phyloP scores from a whole-genome alignment of 148 eudicot genomes.

The Heliamphora exappendiculata region DNA sequence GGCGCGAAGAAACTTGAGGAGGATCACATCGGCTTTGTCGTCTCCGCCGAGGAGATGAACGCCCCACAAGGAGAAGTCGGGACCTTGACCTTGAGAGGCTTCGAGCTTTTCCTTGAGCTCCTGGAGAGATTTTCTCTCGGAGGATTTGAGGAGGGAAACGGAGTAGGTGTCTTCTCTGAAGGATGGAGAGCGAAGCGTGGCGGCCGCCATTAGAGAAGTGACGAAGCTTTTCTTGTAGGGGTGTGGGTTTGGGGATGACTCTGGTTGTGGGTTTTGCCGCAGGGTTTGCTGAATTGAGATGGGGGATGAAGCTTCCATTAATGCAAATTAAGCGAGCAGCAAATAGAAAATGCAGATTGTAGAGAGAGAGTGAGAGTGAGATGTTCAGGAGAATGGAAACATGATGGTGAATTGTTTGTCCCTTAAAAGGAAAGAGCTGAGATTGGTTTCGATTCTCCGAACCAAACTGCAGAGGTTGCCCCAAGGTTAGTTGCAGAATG shows the following conservation, averaged over 20 bases:
- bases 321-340: slow-evolving; percentile 1
- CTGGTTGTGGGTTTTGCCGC: too few species aligned
- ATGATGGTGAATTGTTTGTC: too few species aligned
- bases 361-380: neutral
- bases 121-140: slow-evolving; percentile 54
- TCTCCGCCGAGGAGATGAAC: slow-evolving; percentile 33
- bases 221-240: slow-evolving; percentile 38
- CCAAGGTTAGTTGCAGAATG: too few species aligned
- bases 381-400: too few species aligned
- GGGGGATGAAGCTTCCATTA: slow-evolving; percentile 43
- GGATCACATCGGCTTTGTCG: slow-evolving; percentile 57
- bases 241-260: slow-evolving; percentile 31
- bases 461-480: neutral
- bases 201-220: slow-evolving; percentile 52
- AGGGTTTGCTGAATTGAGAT: too few species aligned
- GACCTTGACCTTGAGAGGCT: slow-evolving; percentile 19
- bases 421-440: too few species aligned
- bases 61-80: slow-evolving; percentile 71
- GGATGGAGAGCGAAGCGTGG: slow-evolving; percentile 46
- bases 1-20: slow-evolving; percentile 75
- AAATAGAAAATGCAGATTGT: neutral
- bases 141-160: slow-evolving; percentile 45
- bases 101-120: slow-evolving; percentile 46
- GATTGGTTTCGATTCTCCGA: neutral
- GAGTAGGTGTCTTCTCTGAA: slow-evolving; percentile 81